A percentile compares a stretch with the other conserved stretches of the same genome.
phyloP scores from a whole-genome alignment of 495 filamentous ascomycete species.

The Sphaerosporella brunnea region DNA sequence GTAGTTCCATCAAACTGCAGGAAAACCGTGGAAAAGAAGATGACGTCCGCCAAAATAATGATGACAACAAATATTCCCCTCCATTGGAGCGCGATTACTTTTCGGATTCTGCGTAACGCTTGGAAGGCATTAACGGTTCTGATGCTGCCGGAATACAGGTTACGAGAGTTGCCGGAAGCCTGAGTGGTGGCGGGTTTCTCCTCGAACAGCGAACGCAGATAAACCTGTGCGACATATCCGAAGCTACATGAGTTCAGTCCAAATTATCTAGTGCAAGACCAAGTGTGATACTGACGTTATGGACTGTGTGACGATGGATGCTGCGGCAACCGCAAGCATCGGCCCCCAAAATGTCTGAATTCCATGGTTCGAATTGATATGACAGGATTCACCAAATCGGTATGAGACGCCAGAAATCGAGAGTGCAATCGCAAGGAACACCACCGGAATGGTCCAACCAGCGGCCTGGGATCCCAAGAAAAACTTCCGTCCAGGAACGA shows the following conservation, averaged over 20 bases:
- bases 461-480: conserved; percentile 67
- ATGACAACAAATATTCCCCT: conserved; percentile 70
- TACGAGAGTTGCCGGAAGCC: conserved; percentile 49
- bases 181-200: conserved; percentile 38
- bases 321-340: conserved; percentile 56
- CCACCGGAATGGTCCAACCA: conserved; percentile 67
- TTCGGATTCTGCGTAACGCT: conserved; percentile 66
- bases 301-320: conserved; percentile 61
- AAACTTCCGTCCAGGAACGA: conserved; percentile 71
- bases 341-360: conserved; percentile 81
- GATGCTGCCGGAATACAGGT: conserved; percentile 63
- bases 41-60: conserved; percentile 71
- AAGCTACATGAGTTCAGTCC: too few species aligned
- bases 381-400: conserved; percentile 75
- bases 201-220: conserved; percentile 63
- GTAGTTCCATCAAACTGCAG: conserved; percentile 62
- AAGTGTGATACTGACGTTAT: conserved; percentile 30
- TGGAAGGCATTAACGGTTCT: conserved; percentile 71
- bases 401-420: conserved; percentile 83
- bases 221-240: conserved; percentile 85
- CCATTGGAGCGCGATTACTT: conserved; percentile 89
- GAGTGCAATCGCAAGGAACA: conserved; percentile 55
- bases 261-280: too few species aligned
- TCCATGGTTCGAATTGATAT: conserved; percentile 72
- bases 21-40: conserved; percentile 83